phyloP scores from a whole-genome alignment of 2,329 filamentous ascomycete species.

The Elsinoe necatrix region DNA sequence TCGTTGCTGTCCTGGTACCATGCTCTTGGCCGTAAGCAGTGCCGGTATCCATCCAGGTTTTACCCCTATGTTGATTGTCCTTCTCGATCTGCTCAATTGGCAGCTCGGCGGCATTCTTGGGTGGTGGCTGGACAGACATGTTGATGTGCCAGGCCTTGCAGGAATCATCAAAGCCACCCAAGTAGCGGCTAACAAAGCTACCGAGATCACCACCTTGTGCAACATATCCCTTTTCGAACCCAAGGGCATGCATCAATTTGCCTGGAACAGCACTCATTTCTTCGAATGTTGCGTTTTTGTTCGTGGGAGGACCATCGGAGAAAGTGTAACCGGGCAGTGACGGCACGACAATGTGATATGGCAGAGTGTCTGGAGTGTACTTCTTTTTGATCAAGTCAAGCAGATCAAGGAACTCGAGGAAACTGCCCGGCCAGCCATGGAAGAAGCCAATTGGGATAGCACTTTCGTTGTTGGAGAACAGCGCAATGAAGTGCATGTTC shows the following conservation, averaged over 20 bases:
- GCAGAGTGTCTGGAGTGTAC: constrained; percentile 43
- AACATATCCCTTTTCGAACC: constrained; percentile 45
- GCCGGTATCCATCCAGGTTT: constrained; percentile 36
- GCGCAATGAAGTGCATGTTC: constrained; percentile 45
- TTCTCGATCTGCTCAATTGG: constrained; percentile 31
- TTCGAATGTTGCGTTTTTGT: constrained; percentile 35
- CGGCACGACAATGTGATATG: constrained; percentile 51
- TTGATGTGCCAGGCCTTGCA: constrained; percentile 36
- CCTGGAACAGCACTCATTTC: constrained; percentile 42
- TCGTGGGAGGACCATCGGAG: constrained; percentile 40
- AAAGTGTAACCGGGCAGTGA: constrained; percentile 48
- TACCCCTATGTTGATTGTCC: constrained; percentile 30
- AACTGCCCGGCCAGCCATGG: constrained; percentile 49
- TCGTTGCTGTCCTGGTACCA: constrained; percentile 47
- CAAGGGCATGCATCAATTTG: constrained; percentile 45
- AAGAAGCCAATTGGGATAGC: constrained; percentile 45
- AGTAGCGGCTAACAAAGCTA: constrained; percentile 35
- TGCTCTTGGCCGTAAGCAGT: constrained; percentile 46
- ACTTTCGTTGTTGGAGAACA: constrained; percentile 44
- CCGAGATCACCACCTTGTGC: constrained; percentile 52
- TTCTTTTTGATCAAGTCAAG: constrained; percentile 39
- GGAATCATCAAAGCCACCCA: constrained; percentile 36
- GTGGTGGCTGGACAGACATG: constrained; percentile 21
- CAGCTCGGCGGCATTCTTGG: constrained; percentile 22
- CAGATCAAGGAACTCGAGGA: constrained; percentile 49